Evolutionary conservation across 768 basidiomycete species (phyloP), one percentile per base, ranked within the genome.

Genomic region (Tylopilus rubrobrunneus): DNA sequence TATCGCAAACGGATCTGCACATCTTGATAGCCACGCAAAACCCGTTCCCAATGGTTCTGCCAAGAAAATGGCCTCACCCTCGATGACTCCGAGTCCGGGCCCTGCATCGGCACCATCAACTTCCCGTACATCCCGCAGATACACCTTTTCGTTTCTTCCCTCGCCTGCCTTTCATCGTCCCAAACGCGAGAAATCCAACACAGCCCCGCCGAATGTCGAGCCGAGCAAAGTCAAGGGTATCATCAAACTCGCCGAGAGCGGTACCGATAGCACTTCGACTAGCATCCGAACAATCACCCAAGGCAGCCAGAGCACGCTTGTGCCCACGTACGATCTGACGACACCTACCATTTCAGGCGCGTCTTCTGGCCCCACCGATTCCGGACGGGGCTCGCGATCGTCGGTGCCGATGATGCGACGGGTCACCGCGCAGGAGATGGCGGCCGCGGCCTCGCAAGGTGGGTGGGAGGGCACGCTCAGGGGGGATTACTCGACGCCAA

Each of bases 111-210:
- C 31, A 6, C 3, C 51, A 17, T 39, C 45, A 1, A 12, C 49
- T 7, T 48, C 50, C 48, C 65, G 52, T 12, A 61, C 49, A 51
- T 3, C 46, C 21, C 64, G 55, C 17, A 47, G 69, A 44, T 60
- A 48, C 31, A 69, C 62, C 3, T 69, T 68, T 55, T 64, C 61
- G 8, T 63, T 68, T 7, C 39, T 70, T 4, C 21, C 67, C 2
- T 31, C 67, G 0, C 21, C 64, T 25, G 25, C 57, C n/a, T 60
- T 70, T 33, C 44, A 49, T 6, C 57, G 56, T 17, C 34, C 50
- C 29, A 68, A 52, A n/a, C 68, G 54, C 33, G 57, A 53, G 23
- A 68, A 62, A 33, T 43, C 60, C 7, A 17, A 40, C 17, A 46
- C 54, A 1, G 17, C 34, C 10, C 45, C 55, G 40, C 7, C 42